Percentiles rank a stretch among this genome's conserved stretches.
phyloP scores from a whole-genome alignment of 331 rosid genomes.

The Arachis monticola region DNA sequence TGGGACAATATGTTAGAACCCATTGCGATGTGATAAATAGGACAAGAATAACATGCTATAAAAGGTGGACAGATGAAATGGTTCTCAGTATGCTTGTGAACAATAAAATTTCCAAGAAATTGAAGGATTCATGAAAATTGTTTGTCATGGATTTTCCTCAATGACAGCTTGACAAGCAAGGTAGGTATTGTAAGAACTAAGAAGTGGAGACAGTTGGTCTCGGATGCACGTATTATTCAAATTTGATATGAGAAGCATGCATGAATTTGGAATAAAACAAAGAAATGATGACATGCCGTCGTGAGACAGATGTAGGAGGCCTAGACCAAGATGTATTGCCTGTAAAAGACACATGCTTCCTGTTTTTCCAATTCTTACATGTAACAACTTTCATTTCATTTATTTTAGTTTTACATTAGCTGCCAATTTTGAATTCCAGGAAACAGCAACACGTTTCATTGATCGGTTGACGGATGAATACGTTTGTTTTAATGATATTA shows the following conservation, averaged over 20 bases:
- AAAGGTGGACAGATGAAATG: not conserved
- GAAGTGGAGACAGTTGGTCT: not conserved
- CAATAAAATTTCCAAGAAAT: not conserved
- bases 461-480: conserved; percentile 62
- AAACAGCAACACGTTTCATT: conserved; percentile 70
- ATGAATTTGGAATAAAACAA: conserved; percentile 19
- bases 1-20: not conserved
- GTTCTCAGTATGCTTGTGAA: not conserved
- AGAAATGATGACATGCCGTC: not conserved
- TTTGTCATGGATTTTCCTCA: too few relatives aligned
- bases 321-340: not conserved
- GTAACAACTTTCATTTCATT: not conserved
- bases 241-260: not conserved
- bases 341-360: not conserved
- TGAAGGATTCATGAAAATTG: not conserved
- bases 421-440: conserved; percentile 52
- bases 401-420: not conserved
- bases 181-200: not conserved
- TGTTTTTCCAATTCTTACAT: not conserved
- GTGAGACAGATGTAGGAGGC: conserved; percentile 5
- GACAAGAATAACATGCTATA: too few relatives aligned
- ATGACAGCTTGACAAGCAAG: too few relatives aligned
- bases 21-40: not conserved
- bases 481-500: conserved; percentile 58
- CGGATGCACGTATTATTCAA: not conserved